Evolutionary conservation across 1,284 basidiomycete genomes (phyloP).

Genomic region (Rhodotorula sp.): DNA sequence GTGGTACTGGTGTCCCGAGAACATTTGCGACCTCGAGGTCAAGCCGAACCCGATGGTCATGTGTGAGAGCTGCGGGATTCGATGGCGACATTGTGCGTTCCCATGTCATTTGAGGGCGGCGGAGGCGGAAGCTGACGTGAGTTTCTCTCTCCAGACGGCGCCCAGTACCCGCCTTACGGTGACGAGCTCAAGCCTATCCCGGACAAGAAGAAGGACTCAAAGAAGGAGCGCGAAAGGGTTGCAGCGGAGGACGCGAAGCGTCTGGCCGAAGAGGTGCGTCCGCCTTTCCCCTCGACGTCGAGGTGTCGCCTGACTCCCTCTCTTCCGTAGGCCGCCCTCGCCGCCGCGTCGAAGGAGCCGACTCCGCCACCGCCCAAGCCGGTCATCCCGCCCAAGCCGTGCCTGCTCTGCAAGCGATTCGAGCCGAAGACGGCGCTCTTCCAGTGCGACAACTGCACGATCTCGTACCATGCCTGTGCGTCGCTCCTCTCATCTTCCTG

Average conservation of each 20-base stretch:
- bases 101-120: neutral
- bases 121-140: neutral
- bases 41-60: constrained; percentile 36
- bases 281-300: neutral
- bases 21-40: constrained; percentile 31
- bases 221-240: constrained; percentile 8
- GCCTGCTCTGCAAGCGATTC: constrained; percentile 41
- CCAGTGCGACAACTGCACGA: constrained; percentile 38
- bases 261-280: constrained; percentile 7
- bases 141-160: constrained; percentile 33
- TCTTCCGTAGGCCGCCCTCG: neutral
- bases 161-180: constrained; percentile 31
- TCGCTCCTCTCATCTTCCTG: neutral
- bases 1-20: constrained; percentile 43
- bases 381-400: constrained; percentile 30
- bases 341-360: constrained; percentile 18
- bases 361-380: constrained; percentile 29
- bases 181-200: constrained; percentile 28
- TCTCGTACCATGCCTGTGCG: constrained; percentile 38
- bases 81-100: constrained; percentile 43
- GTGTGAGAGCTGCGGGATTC: constrained; percentile 41
- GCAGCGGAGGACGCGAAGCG: constrained; percentile 6
- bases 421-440: constrained; percentile 38
- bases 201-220: neutral
- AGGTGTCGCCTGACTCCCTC: neutral